Evolutionary conservation across 345 rosid genomes (phyloP).

Genomic region (Angophora floribunda): DNA sequence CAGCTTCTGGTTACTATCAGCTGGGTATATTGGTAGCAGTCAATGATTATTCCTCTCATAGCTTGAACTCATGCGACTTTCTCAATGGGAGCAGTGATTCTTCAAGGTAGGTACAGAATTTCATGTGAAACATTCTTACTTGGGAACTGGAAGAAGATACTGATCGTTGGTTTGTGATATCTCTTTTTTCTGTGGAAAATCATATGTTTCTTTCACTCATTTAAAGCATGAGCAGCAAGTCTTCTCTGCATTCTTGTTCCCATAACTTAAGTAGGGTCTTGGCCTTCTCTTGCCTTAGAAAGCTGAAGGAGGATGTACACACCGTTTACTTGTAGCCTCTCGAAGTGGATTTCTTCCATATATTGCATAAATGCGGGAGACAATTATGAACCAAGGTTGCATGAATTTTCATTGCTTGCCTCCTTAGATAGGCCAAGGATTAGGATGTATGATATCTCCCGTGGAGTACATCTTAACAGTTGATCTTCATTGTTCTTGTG

Average conservation of each 20-base stretch:
- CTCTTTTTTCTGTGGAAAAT: background rate
- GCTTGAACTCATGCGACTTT: constrained; percentile 27
- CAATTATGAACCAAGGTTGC: background rate
- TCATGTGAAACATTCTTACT: background rate
- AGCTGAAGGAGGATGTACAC: background rate
- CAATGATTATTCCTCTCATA: constrained; percentile 43
- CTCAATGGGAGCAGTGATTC: constrained; percentile 31
- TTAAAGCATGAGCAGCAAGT: background rate
- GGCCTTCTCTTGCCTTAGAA: background rate
- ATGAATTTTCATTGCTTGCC: background rate
- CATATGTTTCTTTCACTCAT: background rate
- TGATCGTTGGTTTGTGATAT: background rate
- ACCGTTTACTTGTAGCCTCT: background rate
- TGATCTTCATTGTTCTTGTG: background rate
- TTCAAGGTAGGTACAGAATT: constrained; percentile 37
- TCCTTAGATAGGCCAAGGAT: background rate
- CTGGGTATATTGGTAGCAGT: constrained; percentile 77
- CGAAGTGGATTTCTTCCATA: background rate
- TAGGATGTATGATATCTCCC: background rate
- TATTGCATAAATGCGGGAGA: background rate
- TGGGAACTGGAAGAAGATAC: background rate
- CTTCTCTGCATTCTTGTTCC: background rate
- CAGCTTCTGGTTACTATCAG: constrained; percentile 97
- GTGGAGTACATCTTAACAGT: background rate
- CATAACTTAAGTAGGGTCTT: background rate